Percentiles rank a stretch among this genome's conserved stretches.
phyloP scores from a whole-genome alignment of 495 filamentous ascomycete genomes.

The Annulohypoxylon moriforme region DNA sequence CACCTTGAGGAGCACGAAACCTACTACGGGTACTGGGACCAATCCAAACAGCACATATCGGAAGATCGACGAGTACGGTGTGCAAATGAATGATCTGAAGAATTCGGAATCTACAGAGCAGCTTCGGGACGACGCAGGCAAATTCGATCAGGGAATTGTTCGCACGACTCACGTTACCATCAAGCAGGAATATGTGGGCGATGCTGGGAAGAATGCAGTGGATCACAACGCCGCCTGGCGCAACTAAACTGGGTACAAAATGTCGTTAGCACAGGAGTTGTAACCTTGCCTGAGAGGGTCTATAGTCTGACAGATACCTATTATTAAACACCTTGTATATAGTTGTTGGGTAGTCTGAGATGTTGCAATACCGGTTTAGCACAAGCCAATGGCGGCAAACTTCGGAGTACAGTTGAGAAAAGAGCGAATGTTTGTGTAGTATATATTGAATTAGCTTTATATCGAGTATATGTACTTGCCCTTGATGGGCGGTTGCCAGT shows the following conservation, averaged over 20 bases:
- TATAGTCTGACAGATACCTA: constrained; percentile 7
- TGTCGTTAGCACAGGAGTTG: not conserved
- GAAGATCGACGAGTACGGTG: constrained; percentile 37
- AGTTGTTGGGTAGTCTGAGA: constrained; percentile 2
- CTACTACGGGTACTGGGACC: not conserved
- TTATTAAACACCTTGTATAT: constrained; percentile 19
- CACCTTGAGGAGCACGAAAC: constrained; percentile 17
- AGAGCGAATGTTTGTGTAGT: not conserved
- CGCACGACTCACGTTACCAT: constrained; percentile 37
- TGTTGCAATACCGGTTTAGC: not conserved
- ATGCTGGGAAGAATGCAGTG: constrained; percentile 4
- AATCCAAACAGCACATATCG: constrained; percentile 26
- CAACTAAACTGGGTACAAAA: constrained; percentile 13
- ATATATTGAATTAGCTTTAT: not conserved
- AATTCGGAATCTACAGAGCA: constrained; percentile 33
- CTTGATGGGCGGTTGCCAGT: not conserved
- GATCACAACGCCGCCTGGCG: constrained; percentile 29
- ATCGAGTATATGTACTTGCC: not conserved
- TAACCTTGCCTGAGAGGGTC: not conserved
- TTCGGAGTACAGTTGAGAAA: not conserved
- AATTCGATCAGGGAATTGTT: constrained; percentile 30
- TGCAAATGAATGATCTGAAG: constrained; percentile 31
- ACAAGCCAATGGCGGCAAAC: not conserved
- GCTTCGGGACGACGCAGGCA: constrained; percentile 25
- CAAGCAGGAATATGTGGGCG: constrained; percentile 30